Evolutionary conservation across 345 rosid species (phyloP), one percentile per base, ranked within the genome.

Genomic region (Populus nigra): DNA sequence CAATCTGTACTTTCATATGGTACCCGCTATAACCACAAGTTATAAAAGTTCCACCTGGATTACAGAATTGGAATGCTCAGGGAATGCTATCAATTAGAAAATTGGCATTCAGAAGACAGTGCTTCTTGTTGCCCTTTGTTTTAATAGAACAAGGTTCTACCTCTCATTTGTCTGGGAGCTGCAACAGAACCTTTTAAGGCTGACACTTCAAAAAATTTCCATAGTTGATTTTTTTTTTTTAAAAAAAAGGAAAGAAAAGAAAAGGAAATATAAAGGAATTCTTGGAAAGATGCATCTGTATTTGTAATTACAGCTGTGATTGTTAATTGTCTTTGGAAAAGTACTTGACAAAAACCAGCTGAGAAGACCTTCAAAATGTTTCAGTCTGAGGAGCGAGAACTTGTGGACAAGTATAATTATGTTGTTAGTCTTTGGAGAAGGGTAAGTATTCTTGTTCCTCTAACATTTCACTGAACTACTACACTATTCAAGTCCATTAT

Each of bases 361-460:
- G 91, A 87, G 82, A 94, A 89, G 84, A 80, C 98, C 7, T 94
- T 86, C 79, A 89, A 81, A 76, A 80, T 88, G 75, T 93, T 96
- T 76, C 88, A 76, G 61, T 81, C 94, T 41, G 85, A 86, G 79
- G 97, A 96, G 81, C 89, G 80, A 12, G 97, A 92, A 67, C 90
- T 96, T 65, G 90, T 92, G 85, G 87, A 81, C 87, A 94, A 94
- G 88, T 92, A 93, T 84, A 93, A 91, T 73, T 83, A 91, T 78
- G 97, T 96, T 73, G 78, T 92, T 73, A 88, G 97, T 87, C 83
- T 91, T 57, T 96, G 98, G 99, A 92, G 87, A 88, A 91, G 97
- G 77, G 99, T 96, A 78, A 96, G 97, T 85, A 1, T 29, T 15
- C 27, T 65, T 69, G 18, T 66, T 70, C 68, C 8, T 25, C 65